Conservation (phyloP, 371 early-diverging fungal species). For the Rhizopus stolonifer region DNA sequence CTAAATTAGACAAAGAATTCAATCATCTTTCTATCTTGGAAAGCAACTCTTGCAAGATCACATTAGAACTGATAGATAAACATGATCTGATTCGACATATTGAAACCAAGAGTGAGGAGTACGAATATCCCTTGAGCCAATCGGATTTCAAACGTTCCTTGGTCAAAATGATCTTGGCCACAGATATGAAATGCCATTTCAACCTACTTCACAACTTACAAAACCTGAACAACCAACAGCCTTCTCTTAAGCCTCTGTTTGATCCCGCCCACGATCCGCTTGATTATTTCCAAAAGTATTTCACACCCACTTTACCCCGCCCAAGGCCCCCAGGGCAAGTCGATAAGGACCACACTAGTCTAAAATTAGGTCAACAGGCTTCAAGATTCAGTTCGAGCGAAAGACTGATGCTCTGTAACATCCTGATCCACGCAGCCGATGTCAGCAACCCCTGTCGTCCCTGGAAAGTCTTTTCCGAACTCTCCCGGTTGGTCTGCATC, state of each 20-base stretch:
- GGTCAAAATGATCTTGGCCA: slow-evolving; percentile 70
- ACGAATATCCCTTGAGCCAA: slow-evolving; percentile 32
- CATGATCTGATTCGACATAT: slow-evolving; percentile 61
- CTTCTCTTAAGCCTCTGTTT: no score
- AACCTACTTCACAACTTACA: slow-evolving; percentile 43
- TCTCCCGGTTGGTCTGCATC: slow-evolving; percentile 78
- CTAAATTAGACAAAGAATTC: slow-evolving; percentile 67
- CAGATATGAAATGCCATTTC: slow-evolving; percentile 89
- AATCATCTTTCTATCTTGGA: slow-evolving; percentile 81
- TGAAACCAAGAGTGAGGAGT: slow-evolving; percentile 17
- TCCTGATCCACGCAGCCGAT: slow-evolving; percentile 83
- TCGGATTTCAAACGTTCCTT: slow-evolving; percentile 49
- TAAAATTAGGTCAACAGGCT: neutral
- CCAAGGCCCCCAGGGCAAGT: no score
- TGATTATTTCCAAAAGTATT: no score
- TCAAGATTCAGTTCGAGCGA: slow-evolving; percentile 34
- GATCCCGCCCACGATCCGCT: no score
- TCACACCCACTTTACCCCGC: no score
- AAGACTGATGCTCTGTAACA: slow-evolving; percentile 65
- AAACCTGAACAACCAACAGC: no score
- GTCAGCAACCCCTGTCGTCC: slow-evolving; percentile 88
- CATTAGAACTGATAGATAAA: slow-evolving; percentile 67
- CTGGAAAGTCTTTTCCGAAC: slow-evolving; percentile 75
- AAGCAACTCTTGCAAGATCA: slow-evolving; percentile 73
- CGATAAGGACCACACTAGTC: no score